Conservation (phyloP, 148 eudicot species). For the Rhododendron williamsianum region DNA sequence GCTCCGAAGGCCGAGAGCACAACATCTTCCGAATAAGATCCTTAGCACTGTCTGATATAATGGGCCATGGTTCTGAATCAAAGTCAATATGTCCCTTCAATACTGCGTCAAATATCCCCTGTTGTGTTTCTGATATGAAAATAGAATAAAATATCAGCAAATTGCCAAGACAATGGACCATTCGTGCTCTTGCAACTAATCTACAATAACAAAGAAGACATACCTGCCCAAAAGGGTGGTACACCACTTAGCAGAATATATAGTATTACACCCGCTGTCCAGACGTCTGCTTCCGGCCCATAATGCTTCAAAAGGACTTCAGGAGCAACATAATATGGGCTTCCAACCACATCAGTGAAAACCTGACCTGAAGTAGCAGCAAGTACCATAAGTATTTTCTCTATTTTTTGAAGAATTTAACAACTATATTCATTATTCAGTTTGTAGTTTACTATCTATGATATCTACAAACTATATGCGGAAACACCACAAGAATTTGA, state of each 20-base stretch:
- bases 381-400: background rate
- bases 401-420: background rate
- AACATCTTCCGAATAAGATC: conserved; percentile 89
- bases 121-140: conserved; percentile 71
- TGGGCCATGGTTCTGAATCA: conserved; percentile 95
- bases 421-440: background rate
- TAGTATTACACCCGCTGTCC: conserved; percentile 97
- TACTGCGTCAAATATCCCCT: conserved; percentile 95
- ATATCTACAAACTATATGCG: background rate
- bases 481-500: background rate
- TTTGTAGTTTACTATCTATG: background rate
- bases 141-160: conserved; percentile 6
- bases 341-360: conserved; percentile 93
- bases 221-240: conserved; percentile 99
- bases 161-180: background rate
- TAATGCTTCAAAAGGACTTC: conserved; percentile 93
- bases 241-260: conserved; percentile 95
- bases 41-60: conserved; percentile 86
- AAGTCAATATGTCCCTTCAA: conserved; percentile 83
- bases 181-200: background rate
- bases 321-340: conserved; percentile 98
- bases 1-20: conserved; percentile 54
- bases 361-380: conserved; percentile 61
- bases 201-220: background rate
- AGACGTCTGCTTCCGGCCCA: conserved; percentile 93